A percentile compares a stretch with the other conserved stretches of the same genome.
These are phyloP conservation scores for Cytospora paraplurivora DNA, from an alignment of 2,329 filamentous ascomycete genomes.

Conservation along the genomic window DNA sequence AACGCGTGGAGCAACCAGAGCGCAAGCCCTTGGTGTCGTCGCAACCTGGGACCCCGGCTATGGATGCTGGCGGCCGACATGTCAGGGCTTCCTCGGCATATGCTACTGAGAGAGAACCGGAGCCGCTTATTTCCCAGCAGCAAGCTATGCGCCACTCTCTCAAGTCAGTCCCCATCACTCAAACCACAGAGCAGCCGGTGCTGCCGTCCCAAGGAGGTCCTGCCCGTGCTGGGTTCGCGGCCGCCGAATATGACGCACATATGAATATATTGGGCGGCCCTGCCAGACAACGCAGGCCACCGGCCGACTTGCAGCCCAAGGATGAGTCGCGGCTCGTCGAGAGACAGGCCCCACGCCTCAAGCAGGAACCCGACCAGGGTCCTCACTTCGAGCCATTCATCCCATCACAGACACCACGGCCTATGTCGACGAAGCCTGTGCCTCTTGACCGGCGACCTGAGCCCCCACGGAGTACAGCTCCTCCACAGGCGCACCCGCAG, in stretches of 20 bases:
- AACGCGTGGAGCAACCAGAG: slow-evolving; percentile 20
- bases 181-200: slow-evolving; percentile 32
- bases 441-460: slow-evolving; percentile 47
- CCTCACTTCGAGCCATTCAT: slow-evolving; percentile 50
- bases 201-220: slow-evolving; percentile 37
- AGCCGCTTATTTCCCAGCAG: slow-evolving; percentile 33
- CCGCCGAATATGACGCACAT: slow-evolving; percentile 22
- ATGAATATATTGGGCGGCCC: slow-evolving; percentile 26
- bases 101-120: slow-evolving; percentile 24
- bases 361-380: slow-evolving; percentile 54
- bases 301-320: slow-evolving; percentile 34
- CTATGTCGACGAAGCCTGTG: slow-evolving; percentile 40
- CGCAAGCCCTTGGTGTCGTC: slow-evolving; percentile 25
- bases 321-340: slow-evolving; percentile 34
- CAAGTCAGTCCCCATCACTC: slow-evolving; percentile 39
- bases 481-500: slow-evolving; percentile 35
- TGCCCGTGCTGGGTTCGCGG: slow-evolving; percentile 32
- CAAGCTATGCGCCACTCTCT: slow-evolving; percentile 44
- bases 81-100: slow-evolving; percentile 22
- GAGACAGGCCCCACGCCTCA: slow-evolving; percentile 42
- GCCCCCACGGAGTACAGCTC: slow-evolving; percentile 43
- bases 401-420: slow-evolving; percentile 43
- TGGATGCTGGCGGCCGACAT: slow-evolving; percentile 24
- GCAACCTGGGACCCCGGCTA: slow-evolving; percentile 21
- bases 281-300: slow-evolving; percentile 40